phyloP scores from a whole-genome alignment of 2,329 filamentous ascomycete genomes.

The Stemphylium vesicarium region DNA sequence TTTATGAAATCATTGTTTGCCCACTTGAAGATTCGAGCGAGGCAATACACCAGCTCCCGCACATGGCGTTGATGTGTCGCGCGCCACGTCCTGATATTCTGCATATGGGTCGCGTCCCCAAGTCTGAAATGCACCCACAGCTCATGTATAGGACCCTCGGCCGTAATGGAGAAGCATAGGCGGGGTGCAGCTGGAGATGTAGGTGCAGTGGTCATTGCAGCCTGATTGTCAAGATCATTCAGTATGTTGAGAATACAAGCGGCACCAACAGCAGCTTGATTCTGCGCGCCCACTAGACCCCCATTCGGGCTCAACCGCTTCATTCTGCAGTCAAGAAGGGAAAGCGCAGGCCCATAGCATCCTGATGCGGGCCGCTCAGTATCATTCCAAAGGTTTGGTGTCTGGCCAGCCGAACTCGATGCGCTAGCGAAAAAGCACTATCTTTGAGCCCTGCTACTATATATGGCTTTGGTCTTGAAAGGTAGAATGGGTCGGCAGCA shows the following conservation, averaged over 20 bases:
- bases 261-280: slow-evolving; percentile 23
- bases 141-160: slow-evolving; percentile 26
- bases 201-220: background rate
- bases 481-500: slow-evolving; percentile 24
- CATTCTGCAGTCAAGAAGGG: slow-evolving; percentile 23
- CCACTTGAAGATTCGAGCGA: slow-evolving; percentile 17
- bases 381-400: slow-evolving; percentile 17
- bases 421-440: slow-evolving; percentile 6
- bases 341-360: slow-evolving; percentile 26
- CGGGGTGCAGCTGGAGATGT: background rate
- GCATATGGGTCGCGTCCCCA: slow-evolving; percentile 15
- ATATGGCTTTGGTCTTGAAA: slow-evolving; percentile 27
- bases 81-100: slow-evolving; percentile 14
- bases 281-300: slow-evolving; percentile 24
- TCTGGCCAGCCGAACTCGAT: slow-evolving; percentile 13
- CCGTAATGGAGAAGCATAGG: slow-evolving; percentile 14
- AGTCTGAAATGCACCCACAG: slow-evolving; percentile 24
- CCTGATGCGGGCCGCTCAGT: slow-evolving; percentile 23
- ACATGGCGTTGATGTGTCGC: slow-evolving; percentile 13
- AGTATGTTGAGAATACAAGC: slow-evolving; percentile 24
- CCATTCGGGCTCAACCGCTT: slow-evolving; percentile 21
- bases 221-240: slow-evolving; percentile 18
- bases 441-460: slow-evolving; percentile 23
- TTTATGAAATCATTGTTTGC: slow-evolving; percentile 5
- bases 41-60: slow-evolving; percentile 13